phyloP scores from a whole-genome alignment of 2,329 filamentous ascomycete species.

The Pestalotiopsis sp. region DNA sequence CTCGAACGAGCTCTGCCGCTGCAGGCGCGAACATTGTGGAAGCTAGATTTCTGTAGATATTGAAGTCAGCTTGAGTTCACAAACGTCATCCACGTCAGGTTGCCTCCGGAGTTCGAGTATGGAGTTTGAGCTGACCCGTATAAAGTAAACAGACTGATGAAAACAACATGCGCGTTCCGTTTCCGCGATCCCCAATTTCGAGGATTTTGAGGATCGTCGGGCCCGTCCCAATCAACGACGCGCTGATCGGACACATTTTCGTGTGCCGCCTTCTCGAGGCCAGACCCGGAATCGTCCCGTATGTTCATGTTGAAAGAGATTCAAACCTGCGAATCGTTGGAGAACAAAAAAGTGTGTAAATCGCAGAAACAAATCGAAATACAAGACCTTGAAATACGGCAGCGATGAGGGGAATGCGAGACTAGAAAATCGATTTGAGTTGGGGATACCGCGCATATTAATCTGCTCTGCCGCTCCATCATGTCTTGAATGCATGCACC shows the following conservation, averaged over 20 bases:
- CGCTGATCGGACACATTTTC: not conserved
- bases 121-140: slow-evolving; percentile 13
- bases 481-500: too few relatives aligned
- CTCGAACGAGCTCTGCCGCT: slow-evolving; percentile 4
- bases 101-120: not conserved
- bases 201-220: slow-evolving; percentile 53
- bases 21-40: slow-evolving; percentile 17
- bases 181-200: slow-evolving; percentile 51
- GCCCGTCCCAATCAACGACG: slow-evolving; percentile 55
- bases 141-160: slow-evolving; percentile 53
- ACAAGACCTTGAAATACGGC: too few relatives aligned
- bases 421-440: too few relatives aligned
- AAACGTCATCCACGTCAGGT: not conserved
- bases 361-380: not conserved
- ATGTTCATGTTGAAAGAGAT: not conserved
- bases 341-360: not conserved
- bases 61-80: not conserved
- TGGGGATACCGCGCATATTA: too few relatives aligned
- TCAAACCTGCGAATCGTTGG: not conserved
- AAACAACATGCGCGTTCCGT: slow-evolving; percentile 47
- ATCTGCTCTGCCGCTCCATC: too few relatives aligned
- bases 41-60: slow-evolving; percentile 10
- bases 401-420: too few relatives aligned
- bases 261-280: not conserved
- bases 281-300: not conserved